Evolutionary conservation across 345 rosid genomes (phyloP).

Genomic region (Syzygium aromaticum): DNA sequence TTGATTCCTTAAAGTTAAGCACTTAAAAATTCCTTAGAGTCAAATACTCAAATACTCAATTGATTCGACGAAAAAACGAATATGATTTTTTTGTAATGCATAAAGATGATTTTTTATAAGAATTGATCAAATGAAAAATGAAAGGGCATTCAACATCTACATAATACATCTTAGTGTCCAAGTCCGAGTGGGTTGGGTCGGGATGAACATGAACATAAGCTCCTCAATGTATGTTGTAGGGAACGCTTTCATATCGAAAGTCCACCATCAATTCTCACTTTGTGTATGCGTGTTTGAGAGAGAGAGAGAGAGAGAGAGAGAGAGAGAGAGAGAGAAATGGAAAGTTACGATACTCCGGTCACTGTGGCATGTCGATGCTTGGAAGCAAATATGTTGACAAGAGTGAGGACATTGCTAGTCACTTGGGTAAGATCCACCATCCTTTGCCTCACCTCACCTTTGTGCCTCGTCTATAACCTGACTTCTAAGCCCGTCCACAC

Average conservation of each 20-base stretch:
- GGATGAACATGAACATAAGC: conserved; percentile 30
- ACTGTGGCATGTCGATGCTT: neutral
- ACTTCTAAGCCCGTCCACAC: neutral
- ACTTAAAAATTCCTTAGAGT: neutral
- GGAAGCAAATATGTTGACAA: neutral
- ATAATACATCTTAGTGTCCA: neutral
- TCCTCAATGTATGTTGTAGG: conserved; percentile 37
- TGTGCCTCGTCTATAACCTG: neutral
- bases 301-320: neutral
- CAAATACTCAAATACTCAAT: neutral
- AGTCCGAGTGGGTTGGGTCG: neutral
- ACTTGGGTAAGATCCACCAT: neutral
- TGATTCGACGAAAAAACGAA: neutral
- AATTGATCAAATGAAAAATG: neutral
- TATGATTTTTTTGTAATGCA: neutral
- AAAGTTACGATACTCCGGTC: neutral
- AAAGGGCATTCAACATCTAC: neutral
- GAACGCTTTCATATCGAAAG: conserved; percentile 52
- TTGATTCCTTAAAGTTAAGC: neutral
- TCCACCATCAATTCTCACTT: conserved; percentile 40
- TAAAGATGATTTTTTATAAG: neutral
- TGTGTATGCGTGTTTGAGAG: neutral
- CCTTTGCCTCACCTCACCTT: neutral
- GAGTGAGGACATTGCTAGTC: neutral
- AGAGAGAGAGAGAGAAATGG: neutral